These are phyloP conservation scores for Rhododendron molle DNA, from an alignment of 148 eudicot genomes.

Conservation along the genomic window DNA sequence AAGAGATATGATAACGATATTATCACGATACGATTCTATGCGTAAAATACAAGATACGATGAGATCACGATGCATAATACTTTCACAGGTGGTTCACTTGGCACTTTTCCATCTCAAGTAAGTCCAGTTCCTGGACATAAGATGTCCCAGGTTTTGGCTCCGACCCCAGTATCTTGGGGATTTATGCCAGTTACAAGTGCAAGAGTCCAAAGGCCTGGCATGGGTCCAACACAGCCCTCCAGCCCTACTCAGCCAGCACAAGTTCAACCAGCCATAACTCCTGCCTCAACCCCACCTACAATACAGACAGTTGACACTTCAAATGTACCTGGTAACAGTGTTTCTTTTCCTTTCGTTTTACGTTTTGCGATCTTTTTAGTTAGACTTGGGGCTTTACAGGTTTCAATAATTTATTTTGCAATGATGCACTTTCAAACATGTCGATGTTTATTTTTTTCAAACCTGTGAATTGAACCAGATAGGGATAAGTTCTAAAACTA, in stretches of 20 bases:
- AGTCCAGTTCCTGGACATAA: constrained; percentile 48
- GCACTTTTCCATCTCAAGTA: constrained; percentile 19
- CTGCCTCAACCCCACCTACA: constrained; percentile 77
- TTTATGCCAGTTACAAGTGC: constrained; percentile 66
- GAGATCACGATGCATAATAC: too few species aligned
- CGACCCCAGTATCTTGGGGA: constrained; percentile 28
- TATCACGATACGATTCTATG: too few species aligned
- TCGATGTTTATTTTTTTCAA: background rate
- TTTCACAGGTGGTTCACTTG: background rate
- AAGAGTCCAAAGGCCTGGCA: constrained; percentile 53
- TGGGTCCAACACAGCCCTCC: constrained; percentile 52
- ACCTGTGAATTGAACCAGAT: background rate
- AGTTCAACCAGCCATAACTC: constrained; percentile 47
- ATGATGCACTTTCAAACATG: background rate
- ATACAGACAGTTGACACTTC: constrained; percentile 89
- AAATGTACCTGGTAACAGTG: constrained; percentile 71
- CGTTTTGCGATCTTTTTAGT: background rate
- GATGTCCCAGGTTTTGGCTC: constrained; percentile 50
- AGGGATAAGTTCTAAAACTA: background rate
- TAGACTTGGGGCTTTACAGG: background rate
- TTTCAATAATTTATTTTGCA: background rate
- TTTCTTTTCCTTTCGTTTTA: background rate
- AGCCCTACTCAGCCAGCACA: constrained; percentile 64
- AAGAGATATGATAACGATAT: too few species aligned
- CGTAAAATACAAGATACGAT: too few species aligned